phyloP scores from a whole-genome alignment of 2,329 filamentous ascomycete species.

The Aaosphaeria arxii region DNA sequence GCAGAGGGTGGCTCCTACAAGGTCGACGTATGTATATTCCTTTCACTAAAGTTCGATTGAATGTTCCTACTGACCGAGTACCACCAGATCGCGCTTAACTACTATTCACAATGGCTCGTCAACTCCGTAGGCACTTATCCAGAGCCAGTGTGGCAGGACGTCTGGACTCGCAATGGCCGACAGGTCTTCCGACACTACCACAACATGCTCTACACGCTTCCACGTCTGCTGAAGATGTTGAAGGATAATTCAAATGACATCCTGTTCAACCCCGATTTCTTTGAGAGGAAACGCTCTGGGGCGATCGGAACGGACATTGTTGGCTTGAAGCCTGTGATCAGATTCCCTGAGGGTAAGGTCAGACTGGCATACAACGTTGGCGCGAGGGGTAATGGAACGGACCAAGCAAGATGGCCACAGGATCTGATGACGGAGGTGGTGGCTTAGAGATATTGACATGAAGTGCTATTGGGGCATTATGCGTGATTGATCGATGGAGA shows the following conservation, averaged over 20 bases:
- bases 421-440: slow-evolving; percentile 43
- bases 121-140: slow-evolving; percentile 35
- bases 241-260: slow-evolving; percentile 35
- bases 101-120: slow-evolving; percentile 37
- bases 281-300: slow-evolving; percentile 41
- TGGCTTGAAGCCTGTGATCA: slow-evolving; percentile 45
- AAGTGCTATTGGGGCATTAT: no score
- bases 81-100: slow-evolving; percentile 31
- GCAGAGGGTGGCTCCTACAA: slow-evolving; percentile 40
- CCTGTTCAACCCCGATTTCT: slow-evolving; percentile 50
- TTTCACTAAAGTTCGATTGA: background rate
- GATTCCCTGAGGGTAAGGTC: slow-evolving; percentile 28
- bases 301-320: slow-evolving; percentile 39
- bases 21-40: slow-evolving; percentile 37
- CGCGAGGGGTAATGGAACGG: slow-evolving; percentile 50
- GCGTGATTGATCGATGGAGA: no score
- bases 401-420: slow-evolving; percentile 48
- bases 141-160: slow-evolving; percentile 45
- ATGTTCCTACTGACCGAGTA: background rate
- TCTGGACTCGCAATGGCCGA: slow-evolving; percentile 46
- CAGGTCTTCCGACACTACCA: slow-evolving; percentile 53
- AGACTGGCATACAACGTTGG: slow-evolving; percentile 48
- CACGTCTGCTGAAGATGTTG: slow-evolving; percentile 41
- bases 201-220: slow-evolving; percentile 44
- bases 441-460: slow-evolving; percentile 2